Evolutionary conservation across 2,329 filamentous ascomycete species (phyloP), one percentile per base, ranked within the genome.

Genomic region (Pyricularia pennisetigena): DNA sequence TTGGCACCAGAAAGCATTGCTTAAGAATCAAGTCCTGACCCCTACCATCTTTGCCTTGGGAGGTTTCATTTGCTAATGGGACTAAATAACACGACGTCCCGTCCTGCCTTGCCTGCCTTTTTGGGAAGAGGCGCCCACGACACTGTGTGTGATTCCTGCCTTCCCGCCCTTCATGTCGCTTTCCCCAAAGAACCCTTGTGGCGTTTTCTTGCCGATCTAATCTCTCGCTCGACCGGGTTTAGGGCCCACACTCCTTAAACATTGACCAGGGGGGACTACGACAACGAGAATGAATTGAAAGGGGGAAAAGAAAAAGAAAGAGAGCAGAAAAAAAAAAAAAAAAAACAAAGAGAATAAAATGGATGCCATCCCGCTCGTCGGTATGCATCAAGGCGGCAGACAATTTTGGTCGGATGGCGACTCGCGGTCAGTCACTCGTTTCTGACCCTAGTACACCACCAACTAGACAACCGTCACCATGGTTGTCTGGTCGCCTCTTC

Each of bases 401-500:
- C 5, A 54, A n/a, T n/a, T 54, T 20, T 54, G 10, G 41, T 54
- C n/a, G 16, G 41, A 54, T 54, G 41, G 41, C 20, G n/a, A 54
- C 41, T 54, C 20, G 41, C 20, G 41, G 41, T 54, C 41, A 54
- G 41, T 54, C 41, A 54, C 41, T 54, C 41, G 41, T 54, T 54
- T 20, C 41, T 54, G 41, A 54, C 41, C 41, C 41, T 54, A 54
- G 41, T 54, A 54, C 41, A 54, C 41, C 41, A 54, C 41, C 41
- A 54, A 20, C 16, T 54, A 16, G 41, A 54, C 41, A n/a, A 54
- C 64, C 64, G 16, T 64, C 28, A 20, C n/a, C 30, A 65, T 65
- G 64, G 64, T 65, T n/a, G 64, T 41, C 30, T 65, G 64, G 64
- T 65, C 64, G 5, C 30, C 64, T 23, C 64, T 65, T 41, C n/a